Evolutionary conservation across 2,329 filamentous ascomycete species (phyloP), one percentile per base, ranked within the genome.

Genomic region (Hymenoscyphus linearis): DNA sequence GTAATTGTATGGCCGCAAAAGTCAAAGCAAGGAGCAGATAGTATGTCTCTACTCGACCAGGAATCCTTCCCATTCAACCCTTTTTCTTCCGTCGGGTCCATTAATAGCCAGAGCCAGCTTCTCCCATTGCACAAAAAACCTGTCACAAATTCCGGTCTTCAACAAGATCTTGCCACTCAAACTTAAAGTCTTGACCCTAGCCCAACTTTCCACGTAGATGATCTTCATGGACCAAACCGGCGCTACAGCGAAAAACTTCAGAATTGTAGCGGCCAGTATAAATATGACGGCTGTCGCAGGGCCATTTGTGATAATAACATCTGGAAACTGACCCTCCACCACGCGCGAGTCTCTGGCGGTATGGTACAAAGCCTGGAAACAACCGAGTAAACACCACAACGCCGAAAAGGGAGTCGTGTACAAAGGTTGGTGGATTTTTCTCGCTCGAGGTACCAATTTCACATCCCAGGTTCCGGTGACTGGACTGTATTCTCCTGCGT

Each of bases 121-220:
- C 62, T 84, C 80, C 81, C 93, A 95, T 78, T 97, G 93, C 60
- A 96, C 91, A 58, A 96, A 74, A 70, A 96, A 90, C 55, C 87
- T 77, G 74, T 96, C 90, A 55, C 89, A 89, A 47, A 96, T 75
- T 53, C 79, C 76, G 1, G 78, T 78, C 66, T 79, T 77, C 61
- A 88, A 76, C 61, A 99, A 78, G 40, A 98, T 76, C 72, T 85
- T 87, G 0, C 93, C 95, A 40, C 91, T 96, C 62, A 97, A 74
- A 76, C 93, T 98, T 66, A 98, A 76, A 13, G 84, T 87, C 66
- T 82, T 87, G 16, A 96, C 90, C 16, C 95, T 83, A 2, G 95
- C 93, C 88, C 93, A 97, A 22, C 90, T 95, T 79, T 99, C 95
- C 31, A 97, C 84, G 73, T 95, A 99, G 14, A 98, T 79, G 10